Evolutionary conservation across 768 basidiomycete species (phyloP), one percentile per base, ranked within the genome.

Genomic region (Pholiota conissans): DNA sequence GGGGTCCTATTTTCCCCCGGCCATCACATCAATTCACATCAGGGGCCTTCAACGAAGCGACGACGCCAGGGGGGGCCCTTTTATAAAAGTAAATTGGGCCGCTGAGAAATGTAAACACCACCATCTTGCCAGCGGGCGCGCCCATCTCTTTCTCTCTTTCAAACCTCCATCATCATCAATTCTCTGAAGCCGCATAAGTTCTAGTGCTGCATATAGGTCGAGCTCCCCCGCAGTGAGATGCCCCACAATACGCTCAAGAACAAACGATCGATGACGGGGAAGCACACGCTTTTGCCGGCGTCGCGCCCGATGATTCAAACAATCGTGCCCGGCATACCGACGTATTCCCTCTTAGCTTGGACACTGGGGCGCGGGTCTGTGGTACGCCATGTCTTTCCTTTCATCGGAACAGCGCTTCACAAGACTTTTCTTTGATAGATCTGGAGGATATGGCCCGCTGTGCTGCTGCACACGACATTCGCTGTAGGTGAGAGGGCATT

Each of bases 381-480:
- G 39, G 73, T 74, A 49, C 20, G 63, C 58, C 3, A 2, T 7
- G 14, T 55, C 2, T 51, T n/a, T 20, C 27, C 24, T n/a, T 16
- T 13, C 22, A 45, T 9, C 42, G 11, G 20, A 11, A n/a, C 11
- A 39, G 5, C 5, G 20, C 10, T 18, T 42, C 10, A 45, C 22
- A 10, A 16, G 46, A n/a, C 16, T 55, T 34, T 55, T n/a, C 2
- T 51, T n/a, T n/a, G n/a, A 10, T 26, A 80, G 78, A 76, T 86
- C 11, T 86, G 83, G 80, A 76, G 79, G 52, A 85, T 86, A 62
- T 88, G 85, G 85, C 85, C 85, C 1, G 84, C 85, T 0, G 84
- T 86, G 1, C 60, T 85, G n/a, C 65, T 87, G 24, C 82, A 87
- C 66, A 85, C 85, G 4, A 49, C 75, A 4, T 84, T 86, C 61